Conservation (phyloP, 805 yeast genomes). For the Kockiozyma suomiensis region DNA sequence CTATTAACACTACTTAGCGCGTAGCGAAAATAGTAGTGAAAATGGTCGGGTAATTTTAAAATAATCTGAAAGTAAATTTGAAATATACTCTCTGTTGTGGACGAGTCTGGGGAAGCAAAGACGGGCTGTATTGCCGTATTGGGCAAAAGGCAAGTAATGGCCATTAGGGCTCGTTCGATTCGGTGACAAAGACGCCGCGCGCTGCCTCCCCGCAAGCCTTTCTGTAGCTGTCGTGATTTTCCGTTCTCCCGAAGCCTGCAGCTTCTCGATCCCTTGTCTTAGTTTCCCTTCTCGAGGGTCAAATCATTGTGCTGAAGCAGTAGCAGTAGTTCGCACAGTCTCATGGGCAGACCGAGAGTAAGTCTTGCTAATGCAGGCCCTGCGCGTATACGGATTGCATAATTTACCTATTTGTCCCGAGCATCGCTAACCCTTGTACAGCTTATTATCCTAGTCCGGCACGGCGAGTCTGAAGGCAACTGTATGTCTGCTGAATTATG, state of each 20-base stretch:
- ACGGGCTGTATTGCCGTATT: background rate
- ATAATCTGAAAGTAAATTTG: too few relatives aligned
- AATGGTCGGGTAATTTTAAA: too few relatives aligned
- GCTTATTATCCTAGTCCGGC: conserved; percentile 80
- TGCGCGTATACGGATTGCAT: too few relatives aligned
- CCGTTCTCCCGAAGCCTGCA: too few relatives aligned
- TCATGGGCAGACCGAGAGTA: conserved; percentile 30
- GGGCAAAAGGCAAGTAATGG: background rate
- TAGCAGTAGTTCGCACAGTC: too few relatives aligned
- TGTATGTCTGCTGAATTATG: conserved; percentile 38
- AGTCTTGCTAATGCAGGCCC: background rate
- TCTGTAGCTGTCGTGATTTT: background rate
- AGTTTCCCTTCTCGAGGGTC: background rate
- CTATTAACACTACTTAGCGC: too few relatives aligned
- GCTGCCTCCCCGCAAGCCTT: too few relatives aligned
- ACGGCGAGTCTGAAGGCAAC: conserved; percentile 92
- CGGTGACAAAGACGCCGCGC: background rate
- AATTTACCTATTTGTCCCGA: too few relatives aligned
- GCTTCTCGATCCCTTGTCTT: background rate
- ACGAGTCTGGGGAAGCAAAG: too few relatives aligned
- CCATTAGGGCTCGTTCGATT: background rate
- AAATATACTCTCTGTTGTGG: too few relatives aligned
- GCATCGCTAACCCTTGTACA: conserved; percentile 33
- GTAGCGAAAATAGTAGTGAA: too few relatives aligned
- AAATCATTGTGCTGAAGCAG: too few relatives aligned